phyloP scores from a whole-genome alignment of 805 yeast genomes.

The Schwanniomyces pseudopolymorphus region DNA sequence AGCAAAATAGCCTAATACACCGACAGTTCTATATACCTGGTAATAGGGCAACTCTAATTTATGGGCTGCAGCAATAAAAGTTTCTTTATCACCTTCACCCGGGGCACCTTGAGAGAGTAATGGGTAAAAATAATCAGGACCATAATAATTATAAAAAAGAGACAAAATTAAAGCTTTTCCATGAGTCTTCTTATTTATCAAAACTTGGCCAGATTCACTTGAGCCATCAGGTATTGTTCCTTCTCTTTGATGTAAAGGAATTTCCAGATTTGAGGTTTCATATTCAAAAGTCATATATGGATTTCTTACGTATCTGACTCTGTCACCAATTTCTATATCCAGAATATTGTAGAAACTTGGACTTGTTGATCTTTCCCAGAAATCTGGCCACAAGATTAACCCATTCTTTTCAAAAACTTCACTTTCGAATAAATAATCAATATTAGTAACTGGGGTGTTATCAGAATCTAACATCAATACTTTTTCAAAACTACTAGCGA shows the following conservation, averaged over 20 bases:
- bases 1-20: conserved; percentile 34
- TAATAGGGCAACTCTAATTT: conserved; percentile 21
- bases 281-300: conserved; percentile 14
- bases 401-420: conserved; percentile 28
- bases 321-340: conserved; percentile 27
- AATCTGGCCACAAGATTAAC: conserved; percentile 45
- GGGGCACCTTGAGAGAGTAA: conserved; percentile 55
- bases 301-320: conserved; percentile 27
- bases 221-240: conserved; percentile 71
- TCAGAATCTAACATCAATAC: conserved; percentile 36
- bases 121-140: conserved; percentile 59
- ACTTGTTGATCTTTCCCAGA: conserved; percentile 39
- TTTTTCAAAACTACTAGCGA: conserved; percentile 34
- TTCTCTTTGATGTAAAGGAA: conserved; percentile 61
- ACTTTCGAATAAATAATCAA: conserved; percentile 29
- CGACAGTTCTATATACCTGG: conserved; percentile 40
- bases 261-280: conserved; percentile 10
- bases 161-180: conserved; percentile 57
- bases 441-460: conserved; percentile 28
- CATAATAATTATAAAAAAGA: conserved; percentile 63
- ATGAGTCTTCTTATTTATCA: conserved; percentile 58
- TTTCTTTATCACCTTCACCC: conserved; percentile 41
- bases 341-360: conserved; percentile 38
- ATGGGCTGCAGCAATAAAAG: conserved; percentile 37
- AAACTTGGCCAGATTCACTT: conserved; percentile 67